Conservation (phyloP, 192 early-diverging fungal species). For the Podila minutissima region DNA sequence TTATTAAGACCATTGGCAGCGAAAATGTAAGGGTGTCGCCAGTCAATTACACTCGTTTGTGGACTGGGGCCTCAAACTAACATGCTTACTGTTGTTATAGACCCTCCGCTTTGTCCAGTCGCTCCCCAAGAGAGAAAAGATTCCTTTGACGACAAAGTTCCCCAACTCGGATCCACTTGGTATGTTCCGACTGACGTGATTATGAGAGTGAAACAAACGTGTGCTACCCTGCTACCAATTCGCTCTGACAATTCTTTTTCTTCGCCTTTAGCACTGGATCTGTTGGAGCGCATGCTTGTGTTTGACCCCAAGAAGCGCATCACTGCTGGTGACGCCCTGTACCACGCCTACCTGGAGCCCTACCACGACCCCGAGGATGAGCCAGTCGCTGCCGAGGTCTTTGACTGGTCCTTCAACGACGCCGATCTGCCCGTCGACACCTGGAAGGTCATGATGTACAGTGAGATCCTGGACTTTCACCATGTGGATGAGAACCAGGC, state of each 20-base stretch:
- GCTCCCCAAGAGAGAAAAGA: slow-evolving; percentile 79
- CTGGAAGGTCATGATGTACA: slow-evolving; percentile 94
- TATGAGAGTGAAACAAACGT: not conserved
- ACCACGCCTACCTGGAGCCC: slow-evolving; percentile 89
- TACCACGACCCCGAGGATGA: slow-evolving; percentile 94
- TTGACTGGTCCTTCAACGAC: slow-evolving; percentile 97
- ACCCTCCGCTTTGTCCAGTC: slow-evolving; percentile 83
- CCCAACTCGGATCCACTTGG: slow-evolving; percentile 77
- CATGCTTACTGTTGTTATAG: not conserved
- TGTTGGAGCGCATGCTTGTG: slow-evolving; percentile 91
- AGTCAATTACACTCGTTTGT: not conserved
- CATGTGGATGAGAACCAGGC: slow-evolving; percentile 34
- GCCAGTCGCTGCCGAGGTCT: slow-evolving; percentile 78
- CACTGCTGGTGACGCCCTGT: slow-evolving; percentile 85
- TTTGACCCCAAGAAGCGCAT: slow-evolving; percentile 94
- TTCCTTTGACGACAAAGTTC: slow-evolving; percentile 87
- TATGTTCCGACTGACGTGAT: slow-evolving; percentile 18
- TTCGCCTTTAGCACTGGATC: slow-evolving; percentile 73
- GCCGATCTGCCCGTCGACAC: slow-evolving; percentile 86
- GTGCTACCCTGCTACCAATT: not conserved
- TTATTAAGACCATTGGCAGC: slow-evolving; percentile 60
- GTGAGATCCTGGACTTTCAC: slow-evolving; percentile 73
- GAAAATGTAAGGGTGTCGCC: not conserved
- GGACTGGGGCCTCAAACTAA: too few species aligned
- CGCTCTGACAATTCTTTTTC: not conserved